Percentiles rank a stretch among this genome's conserved stretches.
phyloP scores from a whole-genome alignment of 148 eudicot genomes.

The Nepenthes gracilis region DNA sequence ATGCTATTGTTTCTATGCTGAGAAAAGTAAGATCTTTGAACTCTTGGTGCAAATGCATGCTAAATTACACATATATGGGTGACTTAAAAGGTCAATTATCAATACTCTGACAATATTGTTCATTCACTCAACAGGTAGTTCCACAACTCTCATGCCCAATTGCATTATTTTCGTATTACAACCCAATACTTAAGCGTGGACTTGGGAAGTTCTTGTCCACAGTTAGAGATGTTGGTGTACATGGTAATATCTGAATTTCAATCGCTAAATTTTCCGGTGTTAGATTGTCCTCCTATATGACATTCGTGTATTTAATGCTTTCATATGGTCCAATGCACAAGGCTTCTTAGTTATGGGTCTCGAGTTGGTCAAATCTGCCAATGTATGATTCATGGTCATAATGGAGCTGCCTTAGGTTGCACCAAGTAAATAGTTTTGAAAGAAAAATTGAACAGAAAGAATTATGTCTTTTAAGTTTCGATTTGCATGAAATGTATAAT shows the following conservation, averaged over 20 bases:
- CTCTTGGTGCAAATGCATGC: not conserved
- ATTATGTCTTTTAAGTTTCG: no score
- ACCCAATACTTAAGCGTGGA: constrained; percentile 91
- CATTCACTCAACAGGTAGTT: constrained; percentile 38
- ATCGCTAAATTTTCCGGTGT: not conserved
- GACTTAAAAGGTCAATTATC: not conserved
- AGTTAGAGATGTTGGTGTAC: constrained; percentile 71
- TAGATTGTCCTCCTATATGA: not conserved
- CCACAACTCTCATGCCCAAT: constrained; percentile 83
- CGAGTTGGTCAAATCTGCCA: no score
- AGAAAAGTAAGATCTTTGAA: constrained; percentile 32
- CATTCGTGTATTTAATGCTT: no score
- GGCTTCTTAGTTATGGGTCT: no score
- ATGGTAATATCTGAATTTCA: constrained; percentile 40
- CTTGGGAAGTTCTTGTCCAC: constrained; percentile 71
- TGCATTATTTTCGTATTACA: constrained; percentile 81
- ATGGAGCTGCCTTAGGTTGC: no score
- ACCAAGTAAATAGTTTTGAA: no score
- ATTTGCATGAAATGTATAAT: no score
- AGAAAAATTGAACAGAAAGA: no score
- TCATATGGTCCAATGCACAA: no score
- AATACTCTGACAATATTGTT: not conserved
- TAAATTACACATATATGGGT: not conserved
- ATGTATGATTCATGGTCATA: no score
- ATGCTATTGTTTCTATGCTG: constrained; percentile 63